Evolutionary conservation across 169 alveolate genomes (phyloP).

Genomic region (Plasmodium coatneyi): DNA sequence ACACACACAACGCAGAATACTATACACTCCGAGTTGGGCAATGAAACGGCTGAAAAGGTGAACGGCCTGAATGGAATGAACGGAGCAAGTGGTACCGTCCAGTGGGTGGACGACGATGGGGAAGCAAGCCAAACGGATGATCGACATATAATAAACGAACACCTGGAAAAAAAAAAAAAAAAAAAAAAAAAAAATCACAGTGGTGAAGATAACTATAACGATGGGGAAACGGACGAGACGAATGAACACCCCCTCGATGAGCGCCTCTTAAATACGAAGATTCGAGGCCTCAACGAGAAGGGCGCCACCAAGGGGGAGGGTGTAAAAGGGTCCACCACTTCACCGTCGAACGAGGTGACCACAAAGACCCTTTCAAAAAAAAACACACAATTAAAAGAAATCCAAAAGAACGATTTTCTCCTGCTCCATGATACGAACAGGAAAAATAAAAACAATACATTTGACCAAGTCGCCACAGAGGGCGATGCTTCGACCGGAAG

Average conservation of each 20-base stretch:
- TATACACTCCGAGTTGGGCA: not conserved
- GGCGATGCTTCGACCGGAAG: not conserved
- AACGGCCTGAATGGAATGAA: not conserved
- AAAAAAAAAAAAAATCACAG: not conserved
- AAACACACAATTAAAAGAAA: constrained; percentile 6
- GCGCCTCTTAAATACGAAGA: not conserved
- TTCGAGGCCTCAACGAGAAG: constrained; percentile 7
- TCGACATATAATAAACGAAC: not conserved
- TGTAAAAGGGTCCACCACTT: not conserved
- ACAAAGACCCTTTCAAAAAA: not conserved
- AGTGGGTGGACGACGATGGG: not conserved
- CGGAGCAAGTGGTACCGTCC: not conserved
- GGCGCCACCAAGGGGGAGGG: not conserved
- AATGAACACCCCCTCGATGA: not conserved
- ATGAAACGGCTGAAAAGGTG: not conserved
- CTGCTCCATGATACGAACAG: not conserved
- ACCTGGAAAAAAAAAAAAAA: not conserved
- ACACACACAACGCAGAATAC: not conserved
- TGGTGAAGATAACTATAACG: not conserved
- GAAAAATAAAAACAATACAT: not conserved
- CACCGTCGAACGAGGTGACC: not conserved
- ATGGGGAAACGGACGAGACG: not conserved
- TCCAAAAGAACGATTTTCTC: not conserved
- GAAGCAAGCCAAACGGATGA: not conserved
- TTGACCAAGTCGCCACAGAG: not conserved